Evolutionary conservation across 169 alveolate genomes (phyloP), one percentile per base, ranked within the genome.

Genomic region (Plasmodium coatneyi): DNA sequence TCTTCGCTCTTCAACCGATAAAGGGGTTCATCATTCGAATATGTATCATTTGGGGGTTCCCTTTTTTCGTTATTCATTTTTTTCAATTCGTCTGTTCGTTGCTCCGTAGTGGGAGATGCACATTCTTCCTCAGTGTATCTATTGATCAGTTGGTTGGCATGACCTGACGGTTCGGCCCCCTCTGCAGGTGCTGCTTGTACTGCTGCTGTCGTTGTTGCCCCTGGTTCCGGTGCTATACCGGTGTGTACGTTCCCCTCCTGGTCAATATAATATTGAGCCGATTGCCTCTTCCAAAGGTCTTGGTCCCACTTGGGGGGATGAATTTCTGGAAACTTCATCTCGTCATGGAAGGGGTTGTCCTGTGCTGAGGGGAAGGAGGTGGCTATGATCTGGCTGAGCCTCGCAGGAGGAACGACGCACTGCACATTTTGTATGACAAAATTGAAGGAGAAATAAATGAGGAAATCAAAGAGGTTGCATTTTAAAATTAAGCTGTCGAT

Each of bases 371-470:
- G 74, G 74, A 60, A 19, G 32, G n/a, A 28, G 30, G 30, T 16
- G 74, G 25, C 9, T 9, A 83, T 5, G 28, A 83, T 83, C 25
- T 83, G 46, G 7, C n/a, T 25, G 10, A 43, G 22, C 34, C 43
- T 54, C 12, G 54, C 7, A 12, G 70, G 66, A 5, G 92, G 84
- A 16, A 84, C 54, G 12, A 84, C 84, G 52, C 46, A 46, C 60
- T 84, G 71, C 19, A 71, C 36, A 84, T 84, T 84, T 74, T 84
- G 92, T 6, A 84, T 28, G 7, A 84, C 66, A 84, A 84, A 84
- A 84, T 84, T 84, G 46, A 84, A 84, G 1, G 92, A 84, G 22
- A 84, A 84, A 66, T 43, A 84, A 34, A 84, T 7, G 1, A 84
- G 36, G 34, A 84, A 84, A 5, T 84, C 92, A 43, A 49, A 74